Conservation (phyloP, 352 stramenopile species). For the Pythium sukuiense region DNA sequence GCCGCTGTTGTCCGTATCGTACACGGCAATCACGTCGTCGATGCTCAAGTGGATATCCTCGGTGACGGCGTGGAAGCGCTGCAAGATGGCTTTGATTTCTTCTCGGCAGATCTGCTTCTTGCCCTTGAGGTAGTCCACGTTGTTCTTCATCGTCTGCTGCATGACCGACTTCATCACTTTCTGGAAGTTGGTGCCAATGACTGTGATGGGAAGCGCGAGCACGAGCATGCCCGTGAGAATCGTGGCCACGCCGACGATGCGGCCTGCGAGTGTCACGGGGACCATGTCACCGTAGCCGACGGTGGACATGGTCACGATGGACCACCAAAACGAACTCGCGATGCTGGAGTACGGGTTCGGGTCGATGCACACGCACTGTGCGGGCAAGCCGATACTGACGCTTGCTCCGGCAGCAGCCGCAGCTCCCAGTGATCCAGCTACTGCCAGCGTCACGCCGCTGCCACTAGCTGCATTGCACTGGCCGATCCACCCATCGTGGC, state of each 20-base stretch:
- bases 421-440: constrained; percentile 29
- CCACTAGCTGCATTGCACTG: constrained; percentile 31
- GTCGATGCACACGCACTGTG: constrained; percentile 57
- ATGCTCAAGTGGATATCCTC: constrained; percentile 75
- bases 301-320: constrained; percentile 91
- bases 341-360: constrained; percentile 86
- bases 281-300: constrained; percentile 89
- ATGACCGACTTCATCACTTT: constrained; percentile 83
- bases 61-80: constrained; percentile 71
- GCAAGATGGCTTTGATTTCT: constrained; percentile 71
- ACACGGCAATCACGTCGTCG: constrained; percentile 78
- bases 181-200: constrained; percentile 89
- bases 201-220: constrained; percentile 86
- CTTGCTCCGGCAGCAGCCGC: constrained; percentile 16
- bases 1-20: constrained; percentile 76
- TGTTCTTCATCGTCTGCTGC: constrained; percentile 77
- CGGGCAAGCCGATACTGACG: constrained; percentile 7
- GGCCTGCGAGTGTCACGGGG: constrained; percentile 69
- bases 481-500: constrained; percentile 55
- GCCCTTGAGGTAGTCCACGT: constrained; percentile 73
- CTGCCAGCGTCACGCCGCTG: constrained; percentile 15
- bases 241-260: constrained; percentile 66
- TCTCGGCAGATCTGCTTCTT: constrained; percentile 71
- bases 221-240: constrained; percentile 86
- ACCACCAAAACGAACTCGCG: constrained; percentile 84